Evolutionary conservation across 2,329 filamentous ascomycete species (phyloP).

Genomic region (Aspergillus cejpii): DNA sequence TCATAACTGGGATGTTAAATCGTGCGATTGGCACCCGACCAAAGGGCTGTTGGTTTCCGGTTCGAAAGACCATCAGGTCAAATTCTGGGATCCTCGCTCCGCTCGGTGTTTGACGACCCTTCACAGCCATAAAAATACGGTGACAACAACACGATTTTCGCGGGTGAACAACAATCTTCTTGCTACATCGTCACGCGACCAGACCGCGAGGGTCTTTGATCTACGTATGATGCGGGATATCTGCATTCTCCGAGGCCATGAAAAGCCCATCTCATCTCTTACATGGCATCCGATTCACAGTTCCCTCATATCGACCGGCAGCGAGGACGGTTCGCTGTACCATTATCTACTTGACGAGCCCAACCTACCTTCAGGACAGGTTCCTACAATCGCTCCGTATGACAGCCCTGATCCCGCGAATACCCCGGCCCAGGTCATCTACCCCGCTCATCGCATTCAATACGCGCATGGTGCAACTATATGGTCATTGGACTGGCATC

Average conservation of each 20-base stretch:
- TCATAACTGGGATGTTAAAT: conserved; percentile 98
- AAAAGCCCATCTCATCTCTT: conserved; percentile 90
- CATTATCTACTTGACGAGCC: conserved; percentile 96
- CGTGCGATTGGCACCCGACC: conserved; percentile 93
- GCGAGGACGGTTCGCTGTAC: conserved; percentile 79
- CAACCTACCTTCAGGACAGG: conserved; percentile 69
- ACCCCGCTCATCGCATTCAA: conserved; percentile 77
- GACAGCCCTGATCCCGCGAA: conserved; percentile 73
- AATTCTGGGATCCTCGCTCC: conserved; percentile 95
- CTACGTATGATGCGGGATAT: conserved; percentile 98
- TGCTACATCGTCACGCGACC: conserved; percentile 86
- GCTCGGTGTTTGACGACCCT: conserved; percentile 86
- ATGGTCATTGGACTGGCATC: conserved; percentile 98
- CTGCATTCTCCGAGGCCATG: conserved; percentile 83
- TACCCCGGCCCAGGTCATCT: conserved; percentile 80
- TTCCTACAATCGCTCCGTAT: conserved; percentile 70
- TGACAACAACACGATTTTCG: conserved; percentile 88
- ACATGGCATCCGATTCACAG: conserved; percentile 91
- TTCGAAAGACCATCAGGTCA: conserved; percentile 94
- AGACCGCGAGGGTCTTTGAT: conserved; percentile 89
- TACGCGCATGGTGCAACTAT: conserved; percentile 92
- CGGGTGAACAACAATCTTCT: conserved; percentile 75
- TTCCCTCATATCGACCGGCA: conserved; percentile 81
- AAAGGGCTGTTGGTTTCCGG: conserved; percentile 93
- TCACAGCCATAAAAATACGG: conserved; percentile 94